Conservation (phyloP, 768 basidiomycete species). For the Suillus sp. region DNA sequence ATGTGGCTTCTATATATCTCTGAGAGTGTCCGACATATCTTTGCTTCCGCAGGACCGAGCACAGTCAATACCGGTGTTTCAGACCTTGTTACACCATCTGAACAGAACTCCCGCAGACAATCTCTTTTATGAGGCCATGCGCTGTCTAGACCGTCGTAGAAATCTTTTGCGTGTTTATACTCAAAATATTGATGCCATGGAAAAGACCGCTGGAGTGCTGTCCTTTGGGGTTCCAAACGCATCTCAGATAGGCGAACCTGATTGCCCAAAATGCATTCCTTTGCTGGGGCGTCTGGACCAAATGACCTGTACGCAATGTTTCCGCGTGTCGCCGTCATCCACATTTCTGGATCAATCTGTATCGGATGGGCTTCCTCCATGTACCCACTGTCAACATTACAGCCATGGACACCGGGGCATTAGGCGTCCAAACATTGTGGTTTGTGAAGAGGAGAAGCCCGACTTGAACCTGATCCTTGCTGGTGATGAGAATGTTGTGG, state of each 20-base stretch:
- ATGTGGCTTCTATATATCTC: no score
- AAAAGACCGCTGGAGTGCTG: neutral
- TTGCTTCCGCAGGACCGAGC: no score
- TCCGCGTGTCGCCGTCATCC: neutral
- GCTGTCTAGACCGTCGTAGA: no score
- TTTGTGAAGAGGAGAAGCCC: neutral
- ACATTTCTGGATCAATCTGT: neutral
- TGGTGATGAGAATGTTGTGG: neutral
- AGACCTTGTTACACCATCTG: no score
- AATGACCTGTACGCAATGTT: neutral
- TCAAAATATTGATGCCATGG: neutral
- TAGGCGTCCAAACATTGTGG: no score
- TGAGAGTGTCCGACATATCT: no score
- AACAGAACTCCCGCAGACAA: no score
- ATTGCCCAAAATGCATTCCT: neutral
- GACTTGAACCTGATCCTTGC: neutral
- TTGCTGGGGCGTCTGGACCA: neutral
- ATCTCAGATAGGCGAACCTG: neutral
- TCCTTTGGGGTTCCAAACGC: neutral
- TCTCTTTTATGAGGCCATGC: no score
- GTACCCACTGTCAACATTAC: neutral
- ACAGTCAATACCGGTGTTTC: no score
- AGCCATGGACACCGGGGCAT: neutral
- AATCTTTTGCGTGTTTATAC: no score
- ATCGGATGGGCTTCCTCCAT: neutral